Evolutionary conservation across 1,139 yeast species (phyloP), one percentile per base, ranked within the genome.

Genomic region (Pichia sp.): DNA sequence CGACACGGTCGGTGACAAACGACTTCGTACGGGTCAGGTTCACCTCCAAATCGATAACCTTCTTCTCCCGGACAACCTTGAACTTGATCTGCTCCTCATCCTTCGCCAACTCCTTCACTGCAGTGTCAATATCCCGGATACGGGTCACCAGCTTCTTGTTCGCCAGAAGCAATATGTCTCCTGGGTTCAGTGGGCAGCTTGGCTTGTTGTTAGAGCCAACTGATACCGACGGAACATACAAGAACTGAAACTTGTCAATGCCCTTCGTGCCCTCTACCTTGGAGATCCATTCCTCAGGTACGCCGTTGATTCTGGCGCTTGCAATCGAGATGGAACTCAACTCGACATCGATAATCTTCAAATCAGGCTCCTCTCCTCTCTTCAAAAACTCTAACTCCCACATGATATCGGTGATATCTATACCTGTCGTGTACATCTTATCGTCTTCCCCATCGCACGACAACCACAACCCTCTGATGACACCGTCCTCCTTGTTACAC

Each of bases 231-330:
- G 83, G 76, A 16, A 88, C 95, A 13, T 82, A 74, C 63, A 88
- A 78, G 56, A 90, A 79, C 62, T 87, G 89, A 48, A 85, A 75
- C 60, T 87, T 83, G 62, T 85, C 88, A 34, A 76, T 74, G 49
- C 74, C 69, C 30, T 76, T 73, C 16, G 70, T 68, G 31, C 78
- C 74, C 66, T 87, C 96, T 63, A 87, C 79, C 58, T 74, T 75
- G 37, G 74, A 66, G 57, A 90, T 85, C 95, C 96, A 88, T 41
- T 81, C 82, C 61, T 87, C 93, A 1, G 93, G 79, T 21, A 90
- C 96, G 16, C 96, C 96, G 63, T 89, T 77, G 47, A 87, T 79
- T 68, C 96, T 81, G 2, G 96, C 96, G 62, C 83, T 86, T 28
- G 84, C 77, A 25, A 89, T 75, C 1, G 88, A 78, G 48, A 86